Evolutionary conservation across 352 stramenopile species (phyloP), one percentile per base, ranked within the genome.

Genomic region (Phytophthora constricta): DNA sequence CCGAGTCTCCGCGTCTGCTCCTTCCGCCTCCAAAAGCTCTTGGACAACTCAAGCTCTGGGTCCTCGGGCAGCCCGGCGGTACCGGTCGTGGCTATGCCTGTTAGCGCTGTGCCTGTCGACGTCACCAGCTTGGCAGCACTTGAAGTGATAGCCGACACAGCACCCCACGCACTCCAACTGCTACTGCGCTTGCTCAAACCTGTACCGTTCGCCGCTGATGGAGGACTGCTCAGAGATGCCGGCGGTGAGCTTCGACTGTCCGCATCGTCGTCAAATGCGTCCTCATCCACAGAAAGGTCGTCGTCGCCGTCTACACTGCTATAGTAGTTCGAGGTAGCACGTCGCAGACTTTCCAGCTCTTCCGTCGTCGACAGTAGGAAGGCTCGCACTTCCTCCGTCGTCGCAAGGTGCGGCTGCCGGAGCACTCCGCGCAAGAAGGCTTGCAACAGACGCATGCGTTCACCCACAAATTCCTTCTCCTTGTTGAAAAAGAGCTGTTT

Each of bases 401-500:
- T 72, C 4, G 84, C 79, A n/a, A 95, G 76, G 54, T 79, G 65
- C 5, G 87, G 80, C 16, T 89, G 82, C 9, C 87, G 82, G 22
- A 95, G 57, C 20, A 95, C 81, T 68, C 90, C 74, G 4, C 87
- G 81, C 31, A 95, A 41, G 68, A 95, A 95, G 8, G 87, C 87
- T 70, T 95, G 85, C 43, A 95, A 62, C 33, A 86, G 60, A 0
- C 83, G 80, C 85, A 95, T 95, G n/a, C 87, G 82, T 61, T 93
- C 85, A 14, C 80, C 82, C 14, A 95, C 87, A 81, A 95, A 95
- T 59, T 95, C 87, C 55, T 87, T 90, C 56, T 91, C 82, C 41
- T 91, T 91, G 74, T 93, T 93, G 61, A 93, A 89, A 28, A 93
- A 90, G 16, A 93, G 47, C 37, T 93, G 85, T 49, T 95, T 95